Percentiles rank a stretch among this genome's conserved stretches.
phyloP scores from a whole-genome alignment of 2,329 filamentous ascomycete species.

The Elsinoe necatrix region DNA sequence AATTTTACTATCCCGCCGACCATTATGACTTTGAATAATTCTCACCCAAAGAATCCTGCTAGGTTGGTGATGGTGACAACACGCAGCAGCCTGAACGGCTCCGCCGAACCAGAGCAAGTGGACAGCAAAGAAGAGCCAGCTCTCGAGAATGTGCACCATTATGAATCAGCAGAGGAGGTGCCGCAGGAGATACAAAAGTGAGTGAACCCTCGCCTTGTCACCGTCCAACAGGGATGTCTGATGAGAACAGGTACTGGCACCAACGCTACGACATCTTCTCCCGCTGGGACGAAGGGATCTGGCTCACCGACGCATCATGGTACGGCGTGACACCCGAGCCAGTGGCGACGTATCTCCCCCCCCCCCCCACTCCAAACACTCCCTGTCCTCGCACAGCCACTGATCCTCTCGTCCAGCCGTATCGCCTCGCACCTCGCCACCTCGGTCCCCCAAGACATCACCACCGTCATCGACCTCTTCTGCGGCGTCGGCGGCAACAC shows the following conservation, averaged over 20 bases:
- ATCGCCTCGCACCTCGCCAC: constrained; percentile 64
- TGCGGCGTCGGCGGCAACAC: constrained; percentile 86
- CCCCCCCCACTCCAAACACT: background rate
- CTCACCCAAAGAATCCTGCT: background rate
- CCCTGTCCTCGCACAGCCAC: background rate
- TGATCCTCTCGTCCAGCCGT: constrained; percentile 48
- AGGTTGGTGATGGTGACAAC: constrained; percentile 1
- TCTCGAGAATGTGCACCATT: constrained; percentile 67
- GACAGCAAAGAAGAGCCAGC: constrained; percentile 27
- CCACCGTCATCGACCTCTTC: constrained; percentile 76
- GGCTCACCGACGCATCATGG: constrained; percentile 90
- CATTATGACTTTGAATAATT: background rate
- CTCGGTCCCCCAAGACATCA: constrained; percentile 47
- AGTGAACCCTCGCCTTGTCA: constrained; percentile 21
- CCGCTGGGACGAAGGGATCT: constrained; percentile 76
- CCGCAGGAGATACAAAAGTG: constrained; percentile 81
- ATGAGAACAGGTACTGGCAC: constrained; percentile 65
- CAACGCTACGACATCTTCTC: constrained; percentile 84
- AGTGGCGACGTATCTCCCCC: constrained; percentile 58
- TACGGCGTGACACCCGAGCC: constrained; percentile 94
- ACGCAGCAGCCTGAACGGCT: constrained; percentile 1
- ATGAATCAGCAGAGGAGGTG: constrained; percentile 59
- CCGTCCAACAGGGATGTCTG: background rate
- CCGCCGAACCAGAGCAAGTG: background rate
- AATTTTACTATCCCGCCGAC: background rate